Base-by-base conservation (phyloP, 2,329 filamentous ascomycete genomes). In the Epichloe baconii region DNA sequence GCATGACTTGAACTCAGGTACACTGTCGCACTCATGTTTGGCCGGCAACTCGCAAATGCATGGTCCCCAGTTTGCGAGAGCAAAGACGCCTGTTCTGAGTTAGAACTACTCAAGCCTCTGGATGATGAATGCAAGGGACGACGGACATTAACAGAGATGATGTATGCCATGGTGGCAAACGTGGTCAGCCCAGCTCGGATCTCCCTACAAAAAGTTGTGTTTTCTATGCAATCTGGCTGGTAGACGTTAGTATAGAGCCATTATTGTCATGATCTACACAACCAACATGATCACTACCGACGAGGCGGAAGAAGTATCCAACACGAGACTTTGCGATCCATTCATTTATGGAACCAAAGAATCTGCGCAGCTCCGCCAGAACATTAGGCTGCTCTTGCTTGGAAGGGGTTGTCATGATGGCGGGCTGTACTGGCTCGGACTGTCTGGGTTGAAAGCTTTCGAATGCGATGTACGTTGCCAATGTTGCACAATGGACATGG, bases 81-180 rank as follows among this genome's bases (percentile, higher is more conserved):
- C 46, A 95, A 83, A 19, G 79, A 79, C 11, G 82, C 75, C 78
- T 93, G 71, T 3, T 10, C 11, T 15, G 6, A n/a, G 21, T 47
- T 1, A 54, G 12, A 34, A n/a, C n/a, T 31, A 47, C 14, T 21
- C 10, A 21, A 38, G 15, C 12, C 15, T 40, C 23, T 41, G 21
- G 12, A 49, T 4, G 14, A n/a, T 5, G 19, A 8, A 23, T n/a
- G 5, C 34, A 35, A 4, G 17, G 15, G 12, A 19, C 2, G 4
- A 59, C 73, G 59, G 56, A 79, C 79, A 59, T 83, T 83, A 55
- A 83, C 82, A 8, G 84, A 83, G 62, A 93, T 89, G 59, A 93
- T 91, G 67, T 90, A 91, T 14, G 86, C 84, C 86, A 89, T 88
- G 3, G 84, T 85, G 50, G 84, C 82, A 62, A 86, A 86, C 2